Percentiles rank a stretch among this genome's conserved stretches.
These are phyloP conservation scores for Selenicereus undatus DNA, from an alignment of 148 eudicot species.

Conservation along the genomic window DNA sequence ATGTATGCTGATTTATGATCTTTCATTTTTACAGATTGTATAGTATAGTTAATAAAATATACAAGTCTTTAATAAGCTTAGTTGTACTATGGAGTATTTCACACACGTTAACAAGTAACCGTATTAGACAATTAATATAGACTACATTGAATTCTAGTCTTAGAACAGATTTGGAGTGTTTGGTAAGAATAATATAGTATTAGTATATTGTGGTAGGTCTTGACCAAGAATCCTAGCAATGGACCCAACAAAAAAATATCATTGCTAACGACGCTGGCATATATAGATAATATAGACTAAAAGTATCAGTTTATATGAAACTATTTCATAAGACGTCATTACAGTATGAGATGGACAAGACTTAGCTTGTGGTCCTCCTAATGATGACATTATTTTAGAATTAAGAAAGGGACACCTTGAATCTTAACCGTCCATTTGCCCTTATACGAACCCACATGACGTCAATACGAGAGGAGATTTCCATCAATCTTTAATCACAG, in stretches of 20 bases:
- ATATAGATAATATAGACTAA: not conserved
- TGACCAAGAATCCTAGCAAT: not conserved
- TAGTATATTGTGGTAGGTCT: not conserved
- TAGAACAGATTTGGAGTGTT: not conserved
- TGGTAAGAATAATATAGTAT: not conserved
- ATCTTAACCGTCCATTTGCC: conserved; percentile 31
- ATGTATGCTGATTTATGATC: too few relatives aligned
- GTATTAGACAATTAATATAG: not conserved
- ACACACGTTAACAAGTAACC: not conserved
- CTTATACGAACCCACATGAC: not conserved
- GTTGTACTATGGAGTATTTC: too few relatives aligned
- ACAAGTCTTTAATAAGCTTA: too few relatives aligned
- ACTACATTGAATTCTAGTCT: not conserved
- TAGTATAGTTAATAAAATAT: too few relatives aligned
- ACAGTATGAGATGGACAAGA: not conserved
- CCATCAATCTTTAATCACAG: not conserved
- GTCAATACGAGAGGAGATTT: not conserved
- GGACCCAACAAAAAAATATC: not conserved
- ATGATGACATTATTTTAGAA: not conserved
- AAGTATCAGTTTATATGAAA: not conserved
- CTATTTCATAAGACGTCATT: not conserved
- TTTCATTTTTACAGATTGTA: too few relatives aligned
- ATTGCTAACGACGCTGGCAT: not conserved
- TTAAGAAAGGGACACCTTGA: not conserved
- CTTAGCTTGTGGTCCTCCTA: not conserved